Base-by-base conservation (phyloP, 2,329 filamentous ascomycete species). In the Phyllosticta citrichinensis region DNA sequence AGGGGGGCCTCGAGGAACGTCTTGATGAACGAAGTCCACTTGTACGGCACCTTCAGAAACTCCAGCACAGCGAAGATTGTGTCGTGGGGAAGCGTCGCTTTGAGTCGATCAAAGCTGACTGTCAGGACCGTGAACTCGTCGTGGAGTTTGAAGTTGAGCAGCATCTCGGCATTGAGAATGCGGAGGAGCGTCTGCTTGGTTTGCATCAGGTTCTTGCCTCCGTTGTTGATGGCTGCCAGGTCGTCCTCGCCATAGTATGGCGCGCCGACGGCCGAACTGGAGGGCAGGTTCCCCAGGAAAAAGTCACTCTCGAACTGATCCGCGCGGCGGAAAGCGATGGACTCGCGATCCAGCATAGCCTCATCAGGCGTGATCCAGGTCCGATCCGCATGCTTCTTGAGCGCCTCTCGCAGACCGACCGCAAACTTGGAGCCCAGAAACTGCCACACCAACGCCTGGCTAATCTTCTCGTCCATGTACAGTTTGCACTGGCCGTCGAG, bases 401-500 rank as follows among this genome's bases (percentile, higher is more conserved):
- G 79, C 0, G 68, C 72, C 8, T 66, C 53, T 55, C 78, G 79
- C 64, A 83, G 73, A 35, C 74, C 70, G 3, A 80, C 74, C 1
- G 78, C 75, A 77, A 80, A 83, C 56, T 75, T 76, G 3, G 80
- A 69, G 5, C 81, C 82, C 40, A 84, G 74, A 63, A 78, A 82
- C 53, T 84, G 80, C 2, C 83, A 68, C 24, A 84, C 74, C 8
- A 84, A 75, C 1, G 79, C 78, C 64, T 83, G 79, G 8, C 83
- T 75, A 20, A 83, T 72, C 63, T 86, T 83, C 64, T 82, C 80
- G 56, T 84, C 80, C 74, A 83, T 82, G 66, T 78, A 83, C 25
- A 84, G 79, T 1, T 82, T 75, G 66, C 85, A 86, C 62, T 81
- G 80, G 2, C 81, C 80, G 64, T 82, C 83, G 40, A 84, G 67